Base-by-base conservation (phyloP, 2,329 filamentous ascomycete species). In the Graphium sp. region DNA sequence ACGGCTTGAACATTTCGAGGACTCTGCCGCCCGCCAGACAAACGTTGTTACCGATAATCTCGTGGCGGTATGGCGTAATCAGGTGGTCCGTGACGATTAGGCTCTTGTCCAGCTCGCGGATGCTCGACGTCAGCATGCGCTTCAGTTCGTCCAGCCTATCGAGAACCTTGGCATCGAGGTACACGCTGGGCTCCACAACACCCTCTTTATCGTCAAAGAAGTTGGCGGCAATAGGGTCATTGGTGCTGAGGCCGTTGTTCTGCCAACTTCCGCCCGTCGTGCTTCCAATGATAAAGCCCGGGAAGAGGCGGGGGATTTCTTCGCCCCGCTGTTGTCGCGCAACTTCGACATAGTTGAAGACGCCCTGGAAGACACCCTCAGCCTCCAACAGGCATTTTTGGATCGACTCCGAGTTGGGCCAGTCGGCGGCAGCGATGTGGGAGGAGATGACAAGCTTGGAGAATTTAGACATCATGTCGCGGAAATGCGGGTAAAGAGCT, bases 391-490 rank as follows among this genome's bases (percentile, higher is more conserved):
- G 55, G 45, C 89, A 98, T 49, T 98, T 98, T 31, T 89, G 77
- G 35, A 87, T 80, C 1, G 87, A 91, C 50, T 98, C 89, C 11
- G 82, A 75, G 31, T 87, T 84, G 7, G 87, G 85, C 72, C 84
- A 95, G 54, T 98, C 89, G 19, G 87, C 82, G 5, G 87, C 84
- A 22, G 89, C 89, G 47, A 98, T 94, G 47, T 98, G 89, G 10
- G 89, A 95, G 3, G 89, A 98, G 27, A 98, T 75, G 24, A 98
- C 89, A 7, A 98, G 64, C 50, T 98, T 98, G n/a, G 89, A 95
- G 50, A 98, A 98, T 42, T 92, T 85, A 24, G 89, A 95, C 89
- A 98, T 98, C 75, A 95, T 95, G 47, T 95, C 89, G 30, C 89
- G 68, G 54, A 98, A 98, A 52, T 95, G 85, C 15, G 89, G 89